Percentiles rank a stretch among this genome's conserved stretches.
phyloP scores from a whole-genome alignment of 164 flowering plant species.

The Pachysandra terminalis region DNA sequence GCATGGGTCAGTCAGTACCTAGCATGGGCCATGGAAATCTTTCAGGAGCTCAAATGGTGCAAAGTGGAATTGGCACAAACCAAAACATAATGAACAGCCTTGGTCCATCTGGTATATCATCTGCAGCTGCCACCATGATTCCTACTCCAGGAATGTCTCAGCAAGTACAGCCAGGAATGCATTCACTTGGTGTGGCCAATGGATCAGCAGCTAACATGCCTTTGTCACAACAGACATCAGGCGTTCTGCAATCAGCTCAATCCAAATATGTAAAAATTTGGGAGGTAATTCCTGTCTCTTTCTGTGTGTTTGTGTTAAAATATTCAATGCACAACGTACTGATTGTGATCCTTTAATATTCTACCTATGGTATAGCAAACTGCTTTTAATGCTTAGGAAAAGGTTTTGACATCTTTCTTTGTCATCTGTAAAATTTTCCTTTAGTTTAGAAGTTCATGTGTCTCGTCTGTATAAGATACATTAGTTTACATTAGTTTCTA shows the following conservation, averaged over 20 bases:
- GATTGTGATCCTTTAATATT: neutral
- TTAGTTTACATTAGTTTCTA: neutral
- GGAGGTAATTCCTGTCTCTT: slow-evolving; percentile 55
- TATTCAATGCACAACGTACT: neutral
- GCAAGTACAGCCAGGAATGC: slow-evolving; percentile 60
- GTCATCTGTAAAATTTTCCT: neutral
- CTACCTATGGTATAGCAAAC: neutral
- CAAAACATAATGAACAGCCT: slow-evolving; percentile 58
- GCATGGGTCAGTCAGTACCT: slow-evolving; percentile 59
- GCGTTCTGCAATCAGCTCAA: slow-evolving; percentile 55
- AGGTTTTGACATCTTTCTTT: neutral
- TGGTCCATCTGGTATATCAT: slow-evolving; percentile 46
- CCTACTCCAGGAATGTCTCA: slow-evolving; percentile 89
- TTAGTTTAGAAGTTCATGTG: neutral
- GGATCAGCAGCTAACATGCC: slow-evolving; percentile 57
- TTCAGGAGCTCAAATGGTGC: slow-evolving; percentile 65
- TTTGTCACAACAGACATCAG: slow-evolving; percentile 56
- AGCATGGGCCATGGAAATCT: slow-evolving; percentile 65
- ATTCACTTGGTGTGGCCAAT: slow-evolving; percentile 42
- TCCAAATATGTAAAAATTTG: slow-evolving; percentile 90
- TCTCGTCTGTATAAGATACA: too few relatives aligned
- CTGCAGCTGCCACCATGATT: slow-evolving; percentile 78
- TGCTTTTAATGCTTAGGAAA: neutral
- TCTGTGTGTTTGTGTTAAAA: too few relatives aligned
- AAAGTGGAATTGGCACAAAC: slow-evolving; percentile 61